Evolutionary conservation across 202 grass and related monocot genomes (phyloP), one percentile per base, ranked within the genome.

Genomic region (Setaria viridis): DNA sequence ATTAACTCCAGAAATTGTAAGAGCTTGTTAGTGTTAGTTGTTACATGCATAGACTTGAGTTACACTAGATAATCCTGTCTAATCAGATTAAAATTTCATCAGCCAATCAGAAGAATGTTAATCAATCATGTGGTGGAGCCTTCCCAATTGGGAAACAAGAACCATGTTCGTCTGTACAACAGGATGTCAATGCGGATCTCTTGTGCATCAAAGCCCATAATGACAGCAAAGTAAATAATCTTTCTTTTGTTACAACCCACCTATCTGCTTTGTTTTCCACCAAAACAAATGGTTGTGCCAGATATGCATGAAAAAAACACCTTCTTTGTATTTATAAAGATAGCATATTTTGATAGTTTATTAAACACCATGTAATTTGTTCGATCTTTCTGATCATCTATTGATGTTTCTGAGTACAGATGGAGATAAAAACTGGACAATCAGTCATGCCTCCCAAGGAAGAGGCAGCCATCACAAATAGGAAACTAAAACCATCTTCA

Each of bases 341-440:
- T 46, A 46, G 20, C 9, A 4, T 37, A 19, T 57, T 76, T 65
- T 54, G 12, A 45, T 75, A 35, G 29, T 25, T 9, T 70, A 67
- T 60, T 60, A 30, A 78, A 59, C n/a, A 37, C 3, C 4, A 48
- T 78, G 51, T 47, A 14, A 78, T 70, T 10, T 63, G 12, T 67
- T 67, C 9, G 15, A 21, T 67, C 48, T 16, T 80, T 49, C 62
- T 70, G 13, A 78, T 59, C 11, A 7, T 79, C 66, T 50, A 8
- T 84, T 86, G 46, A 86, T 86, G 56, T 15, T 72, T 72, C 39
- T 72, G 3, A 73, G 68, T 55, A 64, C 67, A 80, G 76, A 63
- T 80, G 34, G 76, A 62, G 25, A 54, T 53, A 78, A n/a, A 53
- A 45, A 42, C 20, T 20, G 25, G 30, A 47, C 14, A 16, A n/a